Percentiles rank a stretch among this genome's conserved stretches.
Evolutionary conservation across 1,284 basidiomycete genomes (phyloP).

Genomic region (Heterobasidion annosum): DNA sequence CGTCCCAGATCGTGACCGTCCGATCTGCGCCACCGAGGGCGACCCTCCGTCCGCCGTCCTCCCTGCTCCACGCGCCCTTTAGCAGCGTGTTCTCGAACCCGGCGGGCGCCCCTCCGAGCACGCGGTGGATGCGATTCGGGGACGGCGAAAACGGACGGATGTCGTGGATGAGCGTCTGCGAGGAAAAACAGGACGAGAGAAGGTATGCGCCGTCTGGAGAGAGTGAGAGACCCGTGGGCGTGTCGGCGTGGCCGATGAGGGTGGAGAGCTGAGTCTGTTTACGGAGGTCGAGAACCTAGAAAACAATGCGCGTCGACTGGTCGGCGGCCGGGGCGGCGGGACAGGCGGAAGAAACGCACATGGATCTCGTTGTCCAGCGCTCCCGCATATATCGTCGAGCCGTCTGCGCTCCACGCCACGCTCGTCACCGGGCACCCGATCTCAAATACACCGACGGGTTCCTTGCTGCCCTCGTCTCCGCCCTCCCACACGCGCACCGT

Average conservation of each 20-base stretch:
- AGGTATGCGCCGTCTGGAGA: constrained; percentile 83
- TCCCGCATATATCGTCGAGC: constrained; percentile 78
- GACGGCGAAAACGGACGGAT: constrained; percentile 85
- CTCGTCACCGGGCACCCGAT: constrained; percentile 86
- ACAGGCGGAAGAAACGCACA: constrained; percentile 35
- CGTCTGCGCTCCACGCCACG: constrained; percentile 88
- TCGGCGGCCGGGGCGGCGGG: background rate
- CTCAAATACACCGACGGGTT: constrained; percentile 72
- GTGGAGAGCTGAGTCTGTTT: constrained; percentile 72
- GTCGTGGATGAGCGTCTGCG: constrained; percentile 81
- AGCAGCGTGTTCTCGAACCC: constrained; percentile 85
- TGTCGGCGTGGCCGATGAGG: constrained; percentile 79
- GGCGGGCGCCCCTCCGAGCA: constrained; percentile 77
- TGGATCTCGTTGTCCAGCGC: constrained; percentile 92
- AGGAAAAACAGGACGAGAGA: constrained; percentile 83
- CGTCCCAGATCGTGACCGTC: constrained; percentile 91
- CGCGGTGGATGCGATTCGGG: constrained; percentile 72
- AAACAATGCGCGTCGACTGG: no score
- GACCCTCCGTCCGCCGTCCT: constrained; percentile 63
- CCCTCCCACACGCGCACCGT: constrained; percentile 85
- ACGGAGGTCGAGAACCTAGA: constrained; percentile 78
- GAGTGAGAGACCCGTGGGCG: constrained; percentile 80
- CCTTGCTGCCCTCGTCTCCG: constrained; percentile 66
- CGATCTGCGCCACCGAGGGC: constrained; percentile 77
- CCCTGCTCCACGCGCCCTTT: constrained; percentile 74